Conservation (phyloP, 371 early-diverging fungal species). For the Neoconidiobolus thromboides region DNA sequence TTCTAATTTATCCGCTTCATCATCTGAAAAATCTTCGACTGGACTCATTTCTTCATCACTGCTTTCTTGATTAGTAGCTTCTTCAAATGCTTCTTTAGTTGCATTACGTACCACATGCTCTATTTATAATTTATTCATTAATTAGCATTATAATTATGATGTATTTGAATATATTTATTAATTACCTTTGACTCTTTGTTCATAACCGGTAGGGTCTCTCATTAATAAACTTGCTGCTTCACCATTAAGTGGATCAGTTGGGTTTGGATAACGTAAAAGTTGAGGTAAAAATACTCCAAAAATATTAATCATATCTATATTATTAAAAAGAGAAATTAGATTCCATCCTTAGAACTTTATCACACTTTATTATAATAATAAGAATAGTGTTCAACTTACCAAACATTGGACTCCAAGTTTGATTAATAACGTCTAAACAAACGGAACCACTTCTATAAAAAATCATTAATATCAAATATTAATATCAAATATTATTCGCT, state of each 20-base stretch:
- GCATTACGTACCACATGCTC: slow-evolving; percentile 75
- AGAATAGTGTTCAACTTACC: slow-evolving; percentile 26
- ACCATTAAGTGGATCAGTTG: slow-evolving; percentile 98
- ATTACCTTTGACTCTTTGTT: slow-evolving; percentile 80
- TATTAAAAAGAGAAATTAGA: background rate
- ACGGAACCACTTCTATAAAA: slow-evolving; percentile 82
- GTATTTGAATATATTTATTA: background rate
- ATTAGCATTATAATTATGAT: background rate
- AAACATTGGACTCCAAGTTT: slow-evolving; percentile 99
- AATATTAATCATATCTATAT: slow-evolving; percentile 87
- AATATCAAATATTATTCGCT: too few species aligned
- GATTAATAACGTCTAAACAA: slow-evolving; percentile 98
- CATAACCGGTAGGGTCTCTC: slow-evolving; percentile 84
- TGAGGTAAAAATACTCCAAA: slow-evolving; percentile 98
- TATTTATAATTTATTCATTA: slow-evolving; percentile 10
- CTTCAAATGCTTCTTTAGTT: slow-evolving; percentile 73
- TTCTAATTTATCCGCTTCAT: slow-evolving; percentile 56
- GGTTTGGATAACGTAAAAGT: slow-evolving; percentile 95
- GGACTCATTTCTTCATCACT: slow-evolving; percentile 61
- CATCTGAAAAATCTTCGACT: slow-evolving; percentile 54
- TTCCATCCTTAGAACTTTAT: background rate
- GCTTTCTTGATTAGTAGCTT: slow-evolving; percentile 50
- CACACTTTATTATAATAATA: too few species aligned
- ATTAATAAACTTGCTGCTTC: slow-evolving; percentile 96
- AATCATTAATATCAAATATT: background rate